Conservation (phyloP, 2,329 filamentous ascomycete species). For the Colletotrichum euphorbiae region DNA sequence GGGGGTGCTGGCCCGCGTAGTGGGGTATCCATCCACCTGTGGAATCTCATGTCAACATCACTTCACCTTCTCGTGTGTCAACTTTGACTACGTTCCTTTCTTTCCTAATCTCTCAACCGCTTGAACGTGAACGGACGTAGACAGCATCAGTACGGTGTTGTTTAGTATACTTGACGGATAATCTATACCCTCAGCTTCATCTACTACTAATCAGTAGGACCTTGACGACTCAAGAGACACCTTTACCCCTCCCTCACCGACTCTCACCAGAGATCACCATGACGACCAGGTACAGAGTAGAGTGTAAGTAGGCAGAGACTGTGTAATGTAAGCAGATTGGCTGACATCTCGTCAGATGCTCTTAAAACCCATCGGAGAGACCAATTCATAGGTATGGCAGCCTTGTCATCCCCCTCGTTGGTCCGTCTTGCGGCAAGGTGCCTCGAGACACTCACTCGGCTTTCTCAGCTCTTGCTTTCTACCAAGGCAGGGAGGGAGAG, state of each 20-base stretch:
- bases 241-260: neutral
- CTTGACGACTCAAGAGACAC: neutral
- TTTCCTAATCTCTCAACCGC: neutral
- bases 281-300: conserved; percentile 76
- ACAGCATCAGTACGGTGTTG: neutral
- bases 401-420: neutral
- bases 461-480: neutral
- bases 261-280: conserved; percentile 50
- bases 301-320: conserved; percentile 67
- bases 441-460: neutral
- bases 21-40: conserved; percentile 12
- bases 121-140: neutral
- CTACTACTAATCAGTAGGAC: neutral
- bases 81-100: conserved; percentile 8
- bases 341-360: conserved; percentile 58
- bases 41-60: conserved; percentile 34
- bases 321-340: neutral
- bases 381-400: conserved; percentile 79
- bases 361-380: conserved; percentile 89
- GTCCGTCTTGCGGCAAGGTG: neutral
- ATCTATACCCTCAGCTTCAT: neutral
- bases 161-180: too few species aligned
- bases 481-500: neutral
- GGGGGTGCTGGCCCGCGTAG: conserved; percentile 10
- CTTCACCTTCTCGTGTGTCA: conserved; percentile 13